Base-by-base conservation (phyloP, 2,329 filamentous ascomycete species). In the Aspergillus fructus region DNA sequence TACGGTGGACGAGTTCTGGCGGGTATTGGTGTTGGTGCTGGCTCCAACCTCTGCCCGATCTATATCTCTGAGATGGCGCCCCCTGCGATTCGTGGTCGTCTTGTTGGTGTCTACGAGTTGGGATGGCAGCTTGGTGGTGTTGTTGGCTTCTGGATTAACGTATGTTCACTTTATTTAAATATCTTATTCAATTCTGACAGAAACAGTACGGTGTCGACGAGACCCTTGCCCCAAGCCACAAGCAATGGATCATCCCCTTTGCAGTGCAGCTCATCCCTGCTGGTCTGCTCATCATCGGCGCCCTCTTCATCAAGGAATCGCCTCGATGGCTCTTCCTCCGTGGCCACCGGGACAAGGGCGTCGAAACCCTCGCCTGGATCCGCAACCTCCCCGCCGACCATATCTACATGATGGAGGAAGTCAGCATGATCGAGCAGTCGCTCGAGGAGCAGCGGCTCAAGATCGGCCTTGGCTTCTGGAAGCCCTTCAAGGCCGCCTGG, bases 381-480 rank as follows among this genome's bases (percentile, higher is more conserved):
- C 73, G 81, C 42, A 66, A 75, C 17, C 72, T 80, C 7, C 71
- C 77, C 4, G 59, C 64, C 3, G 67, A 74, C 17, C 67, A 78
- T 61, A 73, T 84, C 13, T 91, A 92, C 70, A 87, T 93, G 58
- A 76, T 88, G 1, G 89, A 93, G 69, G 90, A 93, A 72, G 79
- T 93, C 23, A 80, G 81, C 55, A 86, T 83, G 61, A 88, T 93
- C 59, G 88, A 92, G 51, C 80, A 83, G 15, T 88, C 89, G 12
- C 76, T 91, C 17, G 87, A 90, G 60, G 76, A 84, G 17, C 88
- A 88, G 72, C 78, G 82, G 46, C 69, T 77, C 3, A 81, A 83
- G 30, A 83, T 91, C 46, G 89, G 89, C 8, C 74, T 83, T 15
- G 89, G 89, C 3, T 91, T 92, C 79, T 91, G 86, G 85, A 86